Evolutionary conservation across 2,329 filamentous ascomycete species (phyloP), one percentile per base, ranked within the genome.

Genomic region (Lecanosticta acicola): DNA sequence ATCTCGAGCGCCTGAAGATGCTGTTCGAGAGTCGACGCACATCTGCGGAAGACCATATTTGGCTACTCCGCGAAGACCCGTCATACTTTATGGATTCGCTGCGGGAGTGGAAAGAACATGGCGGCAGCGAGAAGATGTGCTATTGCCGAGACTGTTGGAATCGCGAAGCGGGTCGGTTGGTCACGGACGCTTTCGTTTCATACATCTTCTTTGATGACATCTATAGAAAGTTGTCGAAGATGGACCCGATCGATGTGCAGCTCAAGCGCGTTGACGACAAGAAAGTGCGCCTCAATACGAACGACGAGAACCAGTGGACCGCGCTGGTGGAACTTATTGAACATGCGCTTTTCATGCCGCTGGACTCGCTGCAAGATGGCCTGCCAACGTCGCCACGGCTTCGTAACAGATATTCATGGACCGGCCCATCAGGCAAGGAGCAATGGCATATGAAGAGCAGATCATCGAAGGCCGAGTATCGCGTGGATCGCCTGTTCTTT

Each of bases 51-150:
- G 78, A 82, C 58, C 75, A 81, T 52, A 35, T 80, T 0, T 77
- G 71, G 71, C 55, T 68, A 0, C 62, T 83, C 2, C 69, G 78
- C 5, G 79, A 83, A 53, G 80, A 83, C 55, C 78, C 79, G 0
- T 62, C 62, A 0, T 81, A 80, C 60, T 82, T 81, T 50, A 60
- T 67, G 3, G 65, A 75, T 1, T 44, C 61, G 0, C 35, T 79
- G 1, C 50, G 57, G 7, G 72, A 77, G 1, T 54, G 57, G 20
- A 66, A 63, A 17, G 74, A 78, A 10, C 78, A 81, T 53, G 63
- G 69, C 0, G 68, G 13, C 45, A 60, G 2, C 62, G n/a, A 45
- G n/a, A 18, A 36, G 11, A 36, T n/a, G 2, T 50, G 45, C 26
- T 44, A 29, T 29, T 41, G 48, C 38, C 19, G 39, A 13, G 39